phyloP scores from a whole-genome alignment of 2,329 filamentous ascomycete species.

The Phoma herbarum region DNA sequence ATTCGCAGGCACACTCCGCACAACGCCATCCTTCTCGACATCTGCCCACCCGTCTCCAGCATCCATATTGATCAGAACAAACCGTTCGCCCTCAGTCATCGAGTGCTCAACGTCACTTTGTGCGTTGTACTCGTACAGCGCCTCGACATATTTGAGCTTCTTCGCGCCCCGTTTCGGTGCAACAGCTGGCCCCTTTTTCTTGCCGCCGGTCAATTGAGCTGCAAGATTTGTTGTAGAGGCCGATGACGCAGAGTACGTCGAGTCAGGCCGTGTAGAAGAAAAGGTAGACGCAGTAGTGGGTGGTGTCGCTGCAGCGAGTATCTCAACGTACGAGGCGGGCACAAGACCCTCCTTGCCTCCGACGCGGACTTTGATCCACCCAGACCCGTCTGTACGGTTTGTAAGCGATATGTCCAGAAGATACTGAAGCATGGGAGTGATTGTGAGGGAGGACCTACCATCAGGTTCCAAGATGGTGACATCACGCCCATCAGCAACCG shows the following conservation, averaged over 20 bases:
- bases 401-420: slow-evolving; percentile 32
- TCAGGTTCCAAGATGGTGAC: slow-evolving; percentile 84
- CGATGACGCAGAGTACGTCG: slow-evolving; percentile 79
- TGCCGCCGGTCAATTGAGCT: slow-evolving; percentile 54
- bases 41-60: slow-evolving; percentile 95
- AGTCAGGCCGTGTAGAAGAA: slow-evolving; percentile 56
- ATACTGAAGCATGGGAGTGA: slow-evolving; percentile 28
- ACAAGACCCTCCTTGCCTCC: slow-evolving; percentile 84
- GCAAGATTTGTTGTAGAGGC: slow-evolving; percentile 69
- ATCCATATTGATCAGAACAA: slow-evolving; percentile 88
- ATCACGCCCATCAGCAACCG: slow-evolving; percentile 79
- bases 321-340: slow-evolving; percentile 84
- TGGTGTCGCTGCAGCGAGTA: slow-evolving; percentile 55
- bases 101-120: slow-evolving; percentile 86
- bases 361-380: slow-evolving; percentile 86
- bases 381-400: slow-evolving; percentile 75
- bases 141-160: slow-evolving; percentile 92
- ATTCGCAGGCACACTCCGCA: slow-evolving; percentile 90
- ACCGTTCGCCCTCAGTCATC: slow-evolving; percentile 89
- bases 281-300: slow-evolving; percentile 46
- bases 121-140: slow-evolving; percentile 89
- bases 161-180: slow-evolving; percentile 90
- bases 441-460: slow-evolving; percentile 66
- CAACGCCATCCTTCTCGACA: slow-evolving; percentile 88
- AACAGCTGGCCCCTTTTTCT: slow-evolving; percentile 91